Percentiles rank a stretch among this genome's conserved stretches.
Conservation (phyloP, 345 rosid species). For the Clausena lansium region DNA sequence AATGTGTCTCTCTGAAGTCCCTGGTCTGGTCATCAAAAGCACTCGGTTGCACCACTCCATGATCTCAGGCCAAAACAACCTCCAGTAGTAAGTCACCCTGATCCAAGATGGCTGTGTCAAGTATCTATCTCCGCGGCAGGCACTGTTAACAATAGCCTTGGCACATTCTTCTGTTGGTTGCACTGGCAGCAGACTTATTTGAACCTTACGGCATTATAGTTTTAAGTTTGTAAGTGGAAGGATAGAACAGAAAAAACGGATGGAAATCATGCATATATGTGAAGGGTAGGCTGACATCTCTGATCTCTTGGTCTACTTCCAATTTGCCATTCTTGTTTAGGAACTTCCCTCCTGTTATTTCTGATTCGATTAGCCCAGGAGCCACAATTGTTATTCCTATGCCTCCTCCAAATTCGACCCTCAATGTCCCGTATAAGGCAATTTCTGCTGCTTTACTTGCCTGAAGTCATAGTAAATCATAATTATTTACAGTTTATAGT, state of each 20-base stretch:
- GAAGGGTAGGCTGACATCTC: slow-evolving; percentile 36
- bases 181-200: slow-evolving; percentile 28
- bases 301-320: slow-evolving; percentile 35
- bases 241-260: too few relatives aligned
- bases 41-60: slow-evolving; percentile 30
- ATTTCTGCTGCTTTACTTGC: slow-evolving; percentile 60
- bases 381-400: slow-evolving; percentile 53
- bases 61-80: slow-evolving; percentile 44
- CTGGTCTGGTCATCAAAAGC: slow-evolving; percentile 13
- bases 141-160: slow-evolving; percentile 38
- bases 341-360: slow-evolving; percentile 42
- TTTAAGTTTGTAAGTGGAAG: neutral
- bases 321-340: slow-evolving; percentile 39
- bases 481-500: neutral
- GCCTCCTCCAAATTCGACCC: slow-evolving; percentile 37
- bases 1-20: slow-evolving; percentile 24
- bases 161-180: slow-evolving; percentile 24
- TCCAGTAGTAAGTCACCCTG: slow-evolving; percentile 23
- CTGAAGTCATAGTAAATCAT: slow-evolving; percentile 16
- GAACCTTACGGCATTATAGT: slow-evolving; percentile 14
- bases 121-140: slow-evolving; percentile 42
- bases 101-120: slow-evolving; percentile 39
- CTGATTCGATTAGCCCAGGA: slow-evolving; percentile 39
- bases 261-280: neutral
- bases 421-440: slow-evolving; percentile 42